Percentiles rank a stretch among this genome's conserved stretches.
phyloP scores from a whole-genome alignment of 805 yeast species.

The Schizosaccharomyces pombe region ASM294v3 CU329670.1:4797501-4798000 shows the following conservation, averaged over 20 bases:
- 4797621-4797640: not conserved
- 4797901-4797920: not conserved
- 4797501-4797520: not conserved
- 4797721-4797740: not conserved
- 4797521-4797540: not conserved
- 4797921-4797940: not conserved
- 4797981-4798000: not conserved
- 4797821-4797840: not conserved
- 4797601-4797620: not conserved
- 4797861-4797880: constrained; percentile 1
- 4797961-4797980: too few species aligned
- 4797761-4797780: not conserved
- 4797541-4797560: not conserved
- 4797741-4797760: not conserved
- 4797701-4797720: not conserved
- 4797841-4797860: not conserved
- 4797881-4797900: not conserved
- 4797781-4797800: not conserved
- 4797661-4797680: not conserved
- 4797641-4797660: not conserved
- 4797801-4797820: not conserved
- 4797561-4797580: not conserved
- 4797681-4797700: not conserved
- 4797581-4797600: not conserved
- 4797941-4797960: not conserved